Percentiles rank a stretch among this genome's conserved stretches.
Evolutionary conservation across 2,329 filamentous ascomycete species (phyloP).

Genomic region (Clarireedia monteithiana): DNA sequence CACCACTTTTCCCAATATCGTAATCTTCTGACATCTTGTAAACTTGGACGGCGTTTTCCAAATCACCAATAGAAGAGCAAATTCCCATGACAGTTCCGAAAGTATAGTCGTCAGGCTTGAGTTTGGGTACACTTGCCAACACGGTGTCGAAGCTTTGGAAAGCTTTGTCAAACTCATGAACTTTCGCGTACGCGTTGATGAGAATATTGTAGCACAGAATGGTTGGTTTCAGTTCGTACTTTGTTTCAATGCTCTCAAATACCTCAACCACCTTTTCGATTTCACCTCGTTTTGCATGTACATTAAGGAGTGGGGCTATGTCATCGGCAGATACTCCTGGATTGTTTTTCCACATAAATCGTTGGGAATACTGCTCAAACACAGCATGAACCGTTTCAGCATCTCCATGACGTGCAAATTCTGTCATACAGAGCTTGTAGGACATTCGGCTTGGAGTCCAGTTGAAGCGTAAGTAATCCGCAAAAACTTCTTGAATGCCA

Average conservation of each 20-base stretch:
- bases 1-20: conserved; percentile 41
- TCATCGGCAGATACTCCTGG: conserved; percentile 16
- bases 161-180: conserved; percentile 59
- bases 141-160: conserved; percentile 51
- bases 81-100: conserved; percentile 70
- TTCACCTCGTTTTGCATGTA: conserved; percentile 63
- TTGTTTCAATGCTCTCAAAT: conserved; percentile 52
- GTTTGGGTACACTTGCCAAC: conserved; percentile 38
- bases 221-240: conserved; percentile 50
- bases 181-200: conserved; percentile 60
- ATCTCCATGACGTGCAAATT: conserved; percentile 40
- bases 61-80: conserved; percentile 62
- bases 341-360: conserved; percentile 8
- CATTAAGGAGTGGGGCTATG: conserved; percentile 56
- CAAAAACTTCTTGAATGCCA: conserved; percentile 32
- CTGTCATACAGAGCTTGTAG: conserved; percentile 30
- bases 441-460: conserved; percentile 22
- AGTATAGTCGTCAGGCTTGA: conserved; percentile 53
- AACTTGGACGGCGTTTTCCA: conserved; percentile 59
- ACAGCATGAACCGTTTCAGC: conserved; percentile 35
- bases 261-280: conserved; percentile 48
- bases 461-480: conserved; percentile 30
- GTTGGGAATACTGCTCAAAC: conserved; percentile 33
- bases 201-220: conserved; percentile 67
- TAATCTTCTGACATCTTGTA: conserved; percentile 53